Conservation (phyloP, 129 eudicot genomes). For the Saposhnikovia divaricata region DNA sequence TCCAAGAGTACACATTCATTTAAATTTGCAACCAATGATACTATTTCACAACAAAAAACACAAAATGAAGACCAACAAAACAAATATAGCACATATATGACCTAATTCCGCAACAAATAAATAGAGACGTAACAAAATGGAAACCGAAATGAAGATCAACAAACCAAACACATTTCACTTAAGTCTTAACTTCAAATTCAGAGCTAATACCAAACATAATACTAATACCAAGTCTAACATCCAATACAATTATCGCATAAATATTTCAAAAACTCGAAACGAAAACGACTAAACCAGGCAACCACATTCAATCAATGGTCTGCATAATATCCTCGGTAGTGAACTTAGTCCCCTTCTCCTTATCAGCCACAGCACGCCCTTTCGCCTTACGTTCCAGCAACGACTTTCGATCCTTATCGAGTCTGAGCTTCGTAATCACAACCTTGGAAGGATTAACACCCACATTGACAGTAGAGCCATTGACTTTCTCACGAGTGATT, state of each 20-base stretch:
- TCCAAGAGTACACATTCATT: not conserved
- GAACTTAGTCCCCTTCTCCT: constrained; percentile 54
- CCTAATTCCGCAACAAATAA: not conserved
- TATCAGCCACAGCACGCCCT: constrained; percentile 53
- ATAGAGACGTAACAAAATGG: no score
- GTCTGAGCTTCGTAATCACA: constrained; percentile 47
- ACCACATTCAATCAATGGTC: constrained; percentile 36
- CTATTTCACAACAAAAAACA: not conserved
- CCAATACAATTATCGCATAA: no score
- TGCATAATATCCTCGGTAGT: constrained; percentile 58
- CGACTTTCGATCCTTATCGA: constrained; percentile 59
- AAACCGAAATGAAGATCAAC: not conserved
- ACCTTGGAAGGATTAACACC: constrained; percentile 60
- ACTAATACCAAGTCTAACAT: no score
- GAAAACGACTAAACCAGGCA: not conserved
- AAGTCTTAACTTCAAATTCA: not conserved
- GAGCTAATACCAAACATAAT: not conserved
- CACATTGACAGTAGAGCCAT: constrained; percentile 64
- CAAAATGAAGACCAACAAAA: no score
- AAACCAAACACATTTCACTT: not conserved
- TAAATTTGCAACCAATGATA: no score
- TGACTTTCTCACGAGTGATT: constrained; percentile 70
- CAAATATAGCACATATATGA: no score
- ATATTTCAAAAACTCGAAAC: not conserved
- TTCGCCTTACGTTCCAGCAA: constrained; percentile 59